Evolutionary conservation across 1,139 yeast species (phyloP).

Genomic region (Dujonia santamariae): DNA sequence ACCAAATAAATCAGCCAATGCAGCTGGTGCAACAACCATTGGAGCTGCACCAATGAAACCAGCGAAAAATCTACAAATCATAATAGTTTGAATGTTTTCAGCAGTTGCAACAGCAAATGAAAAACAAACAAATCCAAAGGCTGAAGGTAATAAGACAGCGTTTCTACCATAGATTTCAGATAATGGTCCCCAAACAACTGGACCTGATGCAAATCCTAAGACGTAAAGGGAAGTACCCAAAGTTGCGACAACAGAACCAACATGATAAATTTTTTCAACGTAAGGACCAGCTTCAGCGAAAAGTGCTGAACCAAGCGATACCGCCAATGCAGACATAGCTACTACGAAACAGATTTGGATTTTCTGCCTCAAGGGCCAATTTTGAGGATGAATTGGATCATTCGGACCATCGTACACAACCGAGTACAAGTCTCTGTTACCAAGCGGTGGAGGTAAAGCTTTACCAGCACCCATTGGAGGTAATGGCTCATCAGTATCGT

Average conservation of each 20-base stretch:
- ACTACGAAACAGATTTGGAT: slow-evolving; percentile 35
- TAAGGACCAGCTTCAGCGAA: slow-evolving; percentile 50
- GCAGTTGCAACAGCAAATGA: slow-evolving; percentile 73
- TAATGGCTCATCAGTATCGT: slow-evolving; percentile 23
- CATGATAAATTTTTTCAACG: slow-evolving; percentile 42
- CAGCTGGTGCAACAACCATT: slow-evolving; percentile 78
- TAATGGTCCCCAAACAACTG: slow-evolving; percentile 76
- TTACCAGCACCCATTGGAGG: slow-evolving; percentile 56
- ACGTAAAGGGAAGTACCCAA: slow-evolving; percentile 73
- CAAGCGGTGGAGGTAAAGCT: slow-evolving; percentile 50
- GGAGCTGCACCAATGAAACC: slow-evolving; percentile 82
- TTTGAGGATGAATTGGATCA: slow-evolving; percentile 63
- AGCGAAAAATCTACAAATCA: slow-evolving; percentile 71
- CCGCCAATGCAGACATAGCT: slow-evolving; percentile 27
- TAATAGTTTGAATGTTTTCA: slow-evolving; percentile 66
- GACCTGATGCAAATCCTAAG: slow-evolving; percentile 81
- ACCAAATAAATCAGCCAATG: slow-evolving; percentile 72
- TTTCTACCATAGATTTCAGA: slow-evolving; percentile 76
- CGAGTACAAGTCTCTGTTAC: slow-evolving; percentile 47
- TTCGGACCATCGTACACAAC: slow-evolving; percentile 60
- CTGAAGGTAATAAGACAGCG: slow-evolving; percentile 50
- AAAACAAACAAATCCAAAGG: slow-evolving; percentile 56
- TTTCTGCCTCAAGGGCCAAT: slow-evolving; percentile 49
- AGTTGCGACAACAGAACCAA: slow-evolving; percentile 55
- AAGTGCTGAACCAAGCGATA: slow-evolving; percentile 61